A percentile compares a stretch with the other conserved stretches of the same genome.
These are phyloP conservation scores for Drosera spatulata DNA, from an alignment of 179 eudicot species.

Conservation along the genomic window DNA sequence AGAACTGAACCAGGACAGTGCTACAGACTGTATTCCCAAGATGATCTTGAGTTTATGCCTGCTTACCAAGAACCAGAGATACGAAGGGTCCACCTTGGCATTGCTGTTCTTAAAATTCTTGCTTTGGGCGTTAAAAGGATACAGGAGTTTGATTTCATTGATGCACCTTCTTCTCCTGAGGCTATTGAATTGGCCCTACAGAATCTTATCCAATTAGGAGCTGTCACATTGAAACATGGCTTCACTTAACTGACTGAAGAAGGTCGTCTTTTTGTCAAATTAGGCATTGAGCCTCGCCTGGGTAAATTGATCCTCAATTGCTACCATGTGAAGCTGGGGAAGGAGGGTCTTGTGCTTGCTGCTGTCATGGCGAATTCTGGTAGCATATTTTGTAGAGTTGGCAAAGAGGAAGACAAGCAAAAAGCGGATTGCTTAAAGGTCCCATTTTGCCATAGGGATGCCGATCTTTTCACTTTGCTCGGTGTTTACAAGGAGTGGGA, in stretches of 20 bases:
- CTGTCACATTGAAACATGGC: conserved; percentile 39
- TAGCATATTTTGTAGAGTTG: conserved; percentile 87
- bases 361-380: conserved; percentile 87
- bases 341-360: conserved; percentile 87
- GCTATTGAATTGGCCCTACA: conserved; percentile 69
- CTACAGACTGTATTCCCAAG: conserved; percentile 64
- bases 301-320: conserved; percentile 74
- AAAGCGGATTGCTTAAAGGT: conserved; percentile 87
- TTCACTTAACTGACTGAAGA: conserved; percentile 40
- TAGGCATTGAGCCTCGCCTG: conserved; percentile 88
- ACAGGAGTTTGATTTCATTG: conserved; percentile 73
- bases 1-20: conserved; percentile 88
- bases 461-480: conserved; percentile 86
- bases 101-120: conserved; percentile 80
- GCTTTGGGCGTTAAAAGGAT: conserved; percentile 64
- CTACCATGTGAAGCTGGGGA: conserved; percentile 37
- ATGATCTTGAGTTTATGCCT: conserved; percentile 45
- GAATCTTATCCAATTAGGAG: conserved; percentile 80
- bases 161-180: conserved; percentile 51
- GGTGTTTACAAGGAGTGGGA: conserved; percentile 89
- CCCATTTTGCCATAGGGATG: conserved; percentile 68
- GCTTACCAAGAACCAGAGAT: conserved; percentile 88
- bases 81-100: conserved; percentile 81
- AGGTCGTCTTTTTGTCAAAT: conserved; percentile 50
- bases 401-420: conserved; percentile 49